phyloP scores from a whole-genome alignment of 2,329 filamentous ascomycete genomes.

The Cytospora schulzeri region DNA sequence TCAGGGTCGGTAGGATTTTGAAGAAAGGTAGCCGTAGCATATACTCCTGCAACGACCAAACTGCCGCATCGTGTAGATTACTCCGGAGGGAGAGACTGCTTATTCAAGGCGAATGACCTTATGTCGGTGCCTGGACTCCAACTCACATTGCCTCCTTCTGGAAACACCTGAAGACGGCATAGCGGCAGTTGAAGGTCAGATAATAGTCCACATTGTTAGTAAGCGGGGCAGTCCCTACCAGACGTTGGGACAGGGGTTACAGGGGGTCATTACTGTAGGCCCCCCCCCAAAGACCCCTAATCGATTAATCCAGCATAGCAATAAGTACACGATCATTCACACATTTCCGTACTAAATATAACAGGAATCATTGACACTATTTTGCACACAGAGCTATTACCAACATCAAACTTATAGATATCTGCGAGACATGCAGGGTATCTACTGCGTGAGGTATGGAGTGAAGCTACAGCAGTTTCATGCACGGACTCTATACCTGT shows the following conservation, averaged over 20 bases:
- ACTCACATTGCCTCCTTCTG: conserved; percentile 1
- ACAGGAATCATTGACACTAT: too few species aligned
- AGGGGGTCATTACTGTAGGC: background rate
- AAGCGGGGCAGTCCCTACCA: conserved; percentile 6
- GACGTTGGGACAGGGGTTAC: conserved; percentile 4
- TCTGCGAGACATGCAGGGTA: too few species aligned
- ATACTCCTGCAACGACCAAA: conserved; percentile 5
- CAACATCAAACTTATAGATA: too few species aligned
- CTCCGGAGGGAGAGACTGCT: background rate
- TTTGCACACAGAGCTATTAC: too few species aligned
- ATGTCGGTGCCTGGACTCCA: conserved; percentile 12
- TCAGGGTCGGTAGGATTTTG: conserved; percentile 15
- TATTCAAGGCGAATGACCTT: background rate
- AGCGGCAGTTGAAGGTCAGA: conserved; percentile 10
- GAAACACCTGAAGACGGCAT: conserved; percentile 11
- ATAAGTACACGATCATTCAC: too few species aligned
- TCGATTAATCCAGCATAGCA: too few species aligned
- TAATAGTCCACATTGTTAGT: conserved; percentile 3
- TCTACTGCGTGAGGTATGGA: too few species aligned
- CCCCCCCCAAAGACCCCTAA: too few species aligned
- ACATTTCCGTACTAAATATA: too few species aligned
- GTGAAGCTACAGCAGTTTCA: too few species aligned
- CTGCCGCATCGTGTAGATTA: conserved; percentile 11
- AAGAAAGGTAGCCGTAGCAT: conserved; percentile 8
- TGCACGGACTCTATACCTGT: too few species aligned